These are phyloP conservation scores for Yarrowia sp. DNA, from an alignment of 805 yeast species.

Conservation along the genomic window DNA sequence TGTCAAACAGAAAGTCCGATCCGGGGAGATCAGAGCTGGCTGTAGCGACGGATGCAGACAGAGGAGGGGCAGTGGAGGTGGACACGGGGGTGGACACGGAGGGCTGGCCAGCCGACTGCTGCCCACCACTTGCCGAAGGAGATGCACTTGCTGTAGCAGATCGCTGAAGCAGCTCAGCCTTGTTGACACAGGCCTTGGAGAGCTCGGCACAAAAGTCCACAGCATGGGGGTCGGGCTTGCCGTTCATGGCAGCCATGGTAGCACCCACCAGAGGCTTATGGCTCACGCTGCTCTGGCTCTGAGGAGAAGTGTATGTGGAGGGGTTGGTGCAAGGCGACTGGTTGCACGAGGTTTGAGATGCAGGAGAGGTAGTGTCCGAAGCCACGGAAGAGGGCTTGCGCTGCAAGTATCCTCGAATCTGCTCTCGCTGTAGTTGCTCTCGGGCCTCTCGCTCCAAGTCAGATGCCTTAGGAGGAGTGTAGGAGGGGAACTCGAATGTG, in stretches of 20 bases:
- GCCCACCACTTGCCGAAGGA: neutral
- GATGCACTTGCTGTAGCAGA: neutral
- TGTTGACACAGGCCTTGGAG: constrained; percentile 23
- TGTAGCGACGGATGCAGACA: constrained; percentile 6
- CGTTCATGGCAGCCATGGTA: constrained; percentile 4
- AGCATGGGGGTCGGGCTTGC: constrained; percentile 6
- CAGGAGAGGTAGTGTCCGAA: neutral
- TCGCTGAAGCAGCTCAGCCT: constrained; percentile 4
- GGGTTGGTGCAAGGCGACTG: constrained; percentile 22
- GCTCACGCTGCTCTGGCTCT: neutral
- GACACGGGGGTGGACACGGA: neutral
- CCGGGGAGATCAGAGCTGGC: constrained; percentile 2
- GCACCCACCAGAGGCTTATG: constrained; percentile 4
- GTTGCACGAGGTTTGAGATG: constrained; percentile 6
- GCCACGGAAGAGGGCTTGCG: constrained; percentile 15
- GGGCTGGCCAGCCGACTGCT: neutral
- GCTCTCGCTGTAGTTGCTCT: constrained; percentile 18
- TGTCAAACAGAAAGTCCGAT: constrained; percentile 32
- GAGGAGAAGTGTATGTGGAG: constrained; percentile 12
- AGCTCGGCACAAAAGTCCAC: constrained; percentile 24
- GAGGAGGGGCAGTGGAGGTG: neutral
- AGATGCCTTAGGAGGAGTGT: constrained; percentile 24
- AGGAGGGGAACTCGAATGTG: constrained; percentile 58
- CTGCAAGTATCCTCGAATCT: constrained; percentile 12
- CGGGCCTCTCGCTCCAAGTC: constrained; percentile 7